Percentiles rank a stretch among this genome's conserved stretches.
Conservation (phyloP, 164 flowering plant genomes). For the Saururus chinensis region DNA sequence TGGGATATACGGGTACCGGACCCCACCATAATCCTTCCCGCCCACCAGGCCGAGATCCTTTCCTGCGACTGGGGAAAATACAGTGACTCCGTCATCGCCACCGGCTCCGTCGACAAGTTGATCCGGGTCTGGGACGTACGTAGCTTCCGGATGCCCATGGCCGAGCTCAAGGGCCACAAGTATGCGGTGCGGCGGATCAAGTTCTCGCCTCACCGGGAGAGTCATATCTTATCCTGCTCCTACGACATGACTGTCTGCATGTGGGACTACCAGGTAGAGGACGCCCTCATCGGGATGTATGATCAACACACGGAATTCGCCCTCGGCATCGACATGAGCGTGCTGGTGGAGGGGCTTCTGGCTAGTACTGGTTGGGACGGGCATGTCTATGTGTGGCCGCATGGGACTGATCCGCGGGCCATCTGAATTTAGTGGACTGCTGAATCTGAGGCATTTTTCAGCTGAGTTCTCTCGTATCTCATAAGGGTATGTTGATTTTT, state of each 20-base stretch:
- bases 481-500: neutral
- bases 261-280: conserved; percentile 86
- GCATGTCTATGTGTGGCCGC: conserved; percentile 90
- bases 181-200: conserved; percentile 74
- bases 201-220: conserved; percentile 73
- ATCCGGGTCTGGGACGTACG: conserved; percentile 91
- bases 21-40: conserved; percentile 67
- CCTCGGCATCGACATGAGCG: conserved; percentile 93
- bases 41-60: conserved; percentile 70
- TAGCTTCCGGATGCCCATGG: conserved; percentile 13
- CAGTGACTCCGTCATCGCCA: conserved; percentile 62
- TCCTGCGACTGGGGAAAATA: conserved; percentile 92
- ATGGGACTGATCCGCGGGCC: conserved; percentile 88
- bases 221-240: conserved; percentile 57
- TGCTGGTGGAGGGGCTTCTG: conserved; percentile 85
- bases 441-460: neutral
- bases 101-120: conserved; percentile 70
- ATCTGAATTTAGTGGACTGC: conserved; percentile 13
- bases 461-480: neutral
- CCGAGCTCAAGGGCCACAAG: conserved; percentile 32
- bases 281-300: conserved; percentile 68
- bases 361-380: conserved; percentile 99
- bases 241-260: conserved; percentile 90
- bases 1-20: conserved; percentile 93
- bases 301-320: conserved; percentile 97